A percentile compares a stretch with the other conserved stretches of the same genome.
Evolutionary conservation across 176 grass and related monocot genomes (phyloP).

Genomic region (Thinopyrum elongatum): DNA sequence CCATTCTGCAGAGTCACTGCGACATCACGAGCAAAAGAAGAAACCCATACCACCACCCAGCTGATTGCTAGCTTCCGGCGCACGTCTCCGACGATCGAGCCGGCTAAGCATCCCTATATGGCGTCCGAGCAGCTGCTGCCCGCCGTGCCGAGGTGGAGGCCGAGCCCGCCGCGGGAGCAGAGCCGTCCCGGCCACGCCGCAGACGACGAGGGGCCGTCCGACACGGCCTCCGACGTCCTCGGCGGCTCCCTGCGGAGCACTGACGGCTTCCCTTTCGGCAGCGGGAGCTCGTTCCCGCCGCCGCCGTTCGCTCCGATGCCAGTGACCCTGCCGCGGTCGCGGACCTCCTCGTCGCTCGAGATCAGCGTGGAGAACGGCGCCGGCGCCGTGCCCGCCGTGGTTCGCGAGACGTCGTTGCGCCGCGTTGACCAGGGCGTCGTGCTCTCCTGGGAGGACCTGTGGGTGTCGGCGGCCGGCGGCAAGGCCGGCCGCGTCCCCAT

Average conservation of each 20-base stretch:
- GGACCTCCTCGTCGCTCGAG: slow-evolving; percentile 17
- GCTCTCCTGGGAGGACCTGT: slow-evolving; percentile 88
- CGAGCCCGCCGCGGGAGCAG: slow-evolving; percentile 30
- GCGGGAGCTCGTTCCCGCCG: slow-evolving; percentile 13
- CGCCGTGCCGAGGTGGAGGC: slow-evolving; percentile 70
- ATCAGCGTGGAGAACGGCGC: slow-evolving; percentile 2
- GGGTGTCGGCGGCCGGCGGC: slow-evolving; percentile 52
- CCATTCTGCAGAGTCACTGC: not conserved
- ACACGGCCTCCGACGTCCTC: not conserved
- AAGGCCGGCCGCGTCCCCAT: slow-evolving; percentile 50
- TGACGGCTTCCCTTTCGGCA: slow-evolving; percentile 64
- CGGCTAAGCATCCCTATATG: slow-evolving; percentile 9
- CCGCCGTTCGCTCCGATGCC: slow-evolving; percentile 17
- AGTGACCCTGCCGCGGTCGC: not conserved
- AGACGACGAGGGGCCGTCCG: not conserved
- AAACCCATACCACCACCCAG: not conserved
- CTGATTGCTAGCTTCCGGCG: not conserved
- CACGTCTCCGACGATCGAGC: not conserved
- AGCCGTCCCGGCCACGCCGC: not conserved
- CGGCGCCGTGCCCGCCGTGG: not conserved
- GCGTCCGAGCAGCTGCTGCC: slow-evolving; percentile 21
- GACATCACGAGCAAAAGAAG: not conserved
- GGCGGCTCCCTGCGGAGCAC: slow-evolving; percentile 35
- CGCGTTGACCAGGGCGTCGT: slow-evolving; percentile 42
- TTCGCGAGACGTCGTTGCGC: slow-evolving; percentile 29